Evolutionary conservation across 2,329 filamentous ascomycete species (phyloP).

Genomic region (Hypoxylon sp.): DNA sequence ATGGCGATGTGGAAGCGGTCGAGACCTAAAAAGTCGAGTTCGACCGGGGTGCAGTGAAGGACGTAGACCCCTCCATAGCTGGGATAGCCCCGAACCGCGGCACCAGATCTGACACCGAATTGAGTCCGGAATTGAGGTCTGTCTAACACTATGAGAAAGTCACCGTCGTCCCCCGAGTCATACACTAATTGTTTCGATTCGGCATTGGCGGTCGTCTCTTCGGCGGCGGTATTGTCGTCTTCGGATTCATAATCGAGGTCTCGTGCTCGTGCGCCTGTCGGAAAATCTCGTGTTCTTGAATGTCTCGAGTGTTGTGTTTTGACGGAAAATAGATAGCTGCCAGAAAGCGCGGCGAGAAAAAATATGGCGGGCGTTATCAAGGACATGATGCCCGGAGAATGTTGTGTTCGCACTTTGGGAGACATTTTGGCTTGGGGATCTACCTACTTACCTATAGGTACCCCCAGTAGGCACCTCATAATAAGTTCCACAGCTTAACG

Average conservation of each 20-base stretch:
- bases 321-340: slow-evolving; percentile 41
- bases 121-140: slow-evolving; percentile 38
- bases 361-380: slow-evolving; percentile 42
- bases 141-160: slow-evolving; percentile 38
- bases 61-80: slow-evolving; percentile 40
- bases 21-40: slow-evolving; percentile 40
- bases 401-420: slow-evolving; percentile 34
- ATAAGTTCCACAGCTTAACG: slow-evolving; percentile 36
- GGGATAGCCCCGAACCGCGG: slow-evolving; percentile 40
- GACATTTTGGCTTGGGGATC: slow-evolving; percentile 38
- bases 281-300: slow-evolving; percentile 32
- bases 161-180: slow-evolving; percentile 37
- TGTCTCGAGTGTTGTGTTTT: slow-evolving; percentile 28
- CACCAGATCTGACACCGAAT: slow-evolving; percentile 40
- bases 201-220: slow-evolving; percentile 16
- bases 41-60: slow-evolving; percentile 39
- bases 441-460: slow-evolving; percentile 37
- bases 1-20: slow-evolving; percentile 44
- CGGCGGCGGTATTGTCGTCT: slow-evolving; percentile 23
- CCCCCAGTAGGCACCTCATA: slow-evolving; percentile 37
- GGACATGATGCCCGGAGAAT: slow-evolving; percentile 42
- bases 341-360: slow-evolving; percentile 42
- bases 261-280: slow-evolving; percentile 9
- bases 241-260: slow-evolving; percentile 33
- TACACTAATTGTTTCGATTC: slow-evolving; percentile 36